Evolutionary conservation across 192 early-diverging fungal genomes (phyloP), one percentile per base, ranked within the genome.

Genomic region (Nowakowskiella sp.): DNA sequence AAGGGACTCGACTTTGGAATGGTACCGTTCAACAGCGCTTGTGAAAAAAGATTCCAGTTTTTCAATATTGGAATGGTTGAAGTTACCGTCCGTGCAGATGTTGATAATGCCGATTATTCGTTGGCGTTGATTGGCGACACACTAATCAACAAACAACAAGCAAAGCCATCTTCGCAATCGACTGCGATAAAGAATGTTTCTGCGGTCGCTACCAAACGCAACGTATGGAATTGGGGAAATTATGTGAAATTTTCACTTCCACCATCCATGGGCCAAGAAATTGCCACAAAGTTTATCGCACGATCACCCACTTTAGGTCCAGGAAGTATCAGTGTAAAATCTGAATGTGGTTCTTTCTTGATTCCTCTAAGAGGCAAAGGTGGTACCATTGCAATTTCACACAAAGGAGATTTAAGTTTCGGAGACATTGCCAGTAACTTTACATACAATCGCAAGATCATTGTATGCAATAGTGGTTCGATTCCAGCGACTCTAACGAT

Each of bases 401-500:
- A 82, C 48, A 68, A 52, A 42, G 80, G 80, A 1, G 79, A 82
- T 61, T 58, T 82, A 0, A 65, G 50, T 36, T 80, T 82, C 65
- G 80, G 78, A 3, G 80, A 82, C 54, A 80, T 82, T 47, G 68
- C 80, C 2, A 71, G 64, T 32, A 79, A 78, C 44, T 74, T 57
- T 55, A 69, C 72, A 22, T 78, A 73, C 47, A 42, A 42, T 5
- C 64, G 78, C 31, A 82, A 76, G 53, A 27, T 82, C 10, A 51
- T 57, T 2, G 57, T 82, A 19, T 30, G 55, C 9, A 82, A 82
- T 49, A 58, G 49, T 24, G 80, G 80, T 6, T 81, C 80, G 4
- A 82, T 82, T 51, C 75, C 80, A 8, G 44, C 73, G 2, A 55
- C 36, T 23, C n/a, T 81, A 26, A 62, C 52, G 24, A 44, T 74